These are phyloP conservation scores for Rhazya stricta DNA, from an alignment of 257 asterid genomes.

Conservation along the genomic window DNA sequence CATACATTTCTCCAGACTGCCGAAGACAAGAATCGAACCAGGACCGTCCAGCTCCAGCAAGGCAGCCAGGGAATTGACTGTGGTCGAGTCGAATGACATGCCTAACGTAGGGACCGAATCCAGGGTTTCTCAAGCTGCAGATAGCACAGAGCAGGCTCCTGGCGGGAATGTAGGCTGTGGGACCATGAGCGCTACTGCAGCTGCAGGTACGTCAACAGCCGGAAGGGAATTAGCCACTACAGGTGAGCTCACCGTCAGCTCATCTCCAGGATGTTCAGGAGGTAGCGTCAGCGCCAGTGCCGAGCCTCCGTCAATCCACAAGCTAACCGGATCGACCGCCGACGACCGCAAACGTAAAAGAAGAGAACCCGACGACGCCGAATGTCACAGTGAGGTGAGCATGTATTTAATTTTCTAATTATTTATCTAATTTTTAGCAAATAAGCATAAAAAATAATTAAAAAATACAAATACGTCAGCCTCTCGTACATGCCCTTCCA, in stretches of 20 bases:
- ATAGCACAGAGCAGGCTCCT: conserved; percentile 22
- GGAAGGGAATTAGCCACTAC: conserved; percentile 32
- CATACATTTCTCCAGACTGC: conserved; percentile 51
- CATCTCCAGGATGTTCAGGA: conserved; percentile 59
- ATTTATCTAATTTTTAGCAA: too few species aligned
- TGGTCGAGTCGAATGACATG: conserved; percentile 49
- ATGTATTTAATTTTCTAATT: too few species aligned
- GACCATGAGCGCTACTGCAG: conserved; percentile 19
- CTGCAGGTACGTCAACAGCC: conserved; percentile 20
- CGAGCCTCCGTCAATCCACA: conserved; percentile 24
- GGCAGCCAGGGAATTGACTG: conserved; percentile 35
- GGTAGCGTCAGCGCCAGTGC: conserved; percentile 44
- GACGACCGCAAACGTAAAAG: conserved; percentile 65
- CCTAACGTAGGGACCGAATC: conserved; percentile 33
- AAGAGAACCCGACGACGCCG: conserved; percentile 47
- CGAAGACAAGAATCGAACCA: conserved; percentile 35
- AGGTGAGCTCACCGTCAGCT: conserved; percentile 44
- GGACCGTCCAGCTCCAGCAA: conserved; percentile 25
- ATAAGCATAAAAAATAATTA: too few species aligned
- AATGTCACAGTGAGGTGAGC: conserved; percentile 65
- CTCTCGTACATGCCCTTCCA: too few species aligned
- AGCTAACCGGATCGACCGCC: conserved; percentile 9
- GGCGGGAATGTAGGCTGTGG: conserved; percentile 23
- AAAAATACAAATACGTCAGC: too few species aligned
- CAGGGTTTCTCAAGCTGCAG: conserved; percentile 26